Conservation (phyloP, 495 filamentous ascomycete species). For the Parathielavia hyrcaniae region DNA sequence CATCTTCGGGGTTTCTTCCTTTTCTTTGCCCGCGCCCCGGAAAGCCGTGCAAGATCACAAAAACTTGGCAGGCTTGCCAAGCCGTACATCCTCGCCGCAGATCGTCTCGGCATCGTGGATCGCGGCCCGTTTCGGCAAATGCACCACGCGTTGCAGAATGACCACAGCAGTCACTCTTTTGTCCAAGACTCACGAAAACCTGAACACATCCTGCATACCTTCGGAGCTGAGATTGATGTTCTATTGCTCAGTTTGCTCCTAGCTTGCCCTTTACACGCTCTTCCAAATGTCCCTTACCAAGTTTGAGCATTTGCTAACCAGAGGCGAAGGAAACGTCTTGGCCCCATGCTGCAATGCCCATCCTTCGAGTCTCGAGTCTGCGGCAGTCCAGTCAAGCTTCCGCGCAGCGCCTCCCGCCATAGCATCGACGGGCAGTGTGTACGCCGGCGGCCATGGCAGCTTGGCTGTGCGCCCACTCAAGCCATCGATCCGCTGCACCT, state of each 20-base stretch:
- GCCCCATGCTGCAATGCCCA: background rate
- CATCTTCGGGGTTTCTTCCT: background rate
- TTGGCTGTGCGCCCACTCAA: slow-evolving; percentile 15
- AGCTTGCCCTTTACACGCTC: no score
- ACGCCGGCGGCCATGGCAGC: slow-evolving; percentile 9
- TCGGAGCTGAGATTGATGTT: no score
- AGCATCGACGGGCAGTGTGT: slow-evolving; percentile 6
- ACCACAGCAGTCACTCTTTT: background rate
- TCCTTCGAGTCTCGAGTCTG: background rate
- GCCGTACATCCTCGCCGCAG: slow-evolving; percentile 21
- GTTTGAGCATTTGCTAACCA: background rate
- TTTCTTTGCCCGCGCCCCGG: background rate
- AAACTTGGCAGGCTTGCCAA: slow-evolving; percentile 19
- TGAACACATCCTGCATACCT: no score
- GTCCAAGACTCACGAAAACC: no score
- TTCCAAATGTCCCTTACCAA: background rate
- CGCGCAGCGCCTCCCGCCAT: background rate
- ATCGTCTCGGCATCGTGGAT: slow-evolving; percentile 23
- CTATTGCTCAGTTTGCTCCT: no score
- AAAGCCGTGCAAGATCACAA: background rate
- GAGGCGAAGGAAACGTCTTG: background rate
- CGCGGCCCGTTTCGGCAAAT: slow-evolving; percentile 21
- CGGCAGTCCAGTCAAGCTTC: background rate
- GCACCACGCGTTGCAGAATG: background rate
- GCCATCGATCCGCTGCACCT: background rate